phyloP scores from a whole-genome alignment of 345 rosid genomes.

The Viola odorata region DNA sequence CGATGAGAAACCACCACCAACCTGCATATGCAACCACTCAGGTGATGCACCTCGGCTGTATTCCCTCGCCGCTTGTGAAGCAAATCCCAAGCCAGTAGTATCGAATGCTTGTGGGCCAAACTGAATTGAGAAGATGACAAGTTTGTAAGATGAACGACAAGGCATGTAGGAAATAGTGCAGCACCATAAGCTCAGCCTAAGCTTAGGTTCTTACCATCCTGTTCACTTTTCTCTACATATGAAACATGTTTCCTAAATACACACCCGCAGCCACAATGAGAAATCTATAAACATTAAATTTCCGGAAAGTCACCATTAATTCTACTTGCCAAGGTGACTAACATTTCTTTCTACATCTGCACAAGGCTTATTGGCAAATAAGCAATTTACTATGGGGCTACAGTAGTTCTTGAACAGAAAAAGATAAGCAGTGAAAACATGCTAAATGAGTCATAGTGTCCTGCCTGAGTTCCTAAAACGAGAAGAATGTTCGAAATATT shows the following conservation, averaged over 20 bases:
- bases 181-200: too few relatives aligned
- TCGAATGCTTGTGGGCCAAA: conserved; percentile 64
- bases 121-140: conserved; percentile 31
- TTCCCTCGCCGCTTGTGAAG: conserved; percentile 58
- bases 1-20: conserved; percentile 57
- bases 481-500: too few relatives aligned
- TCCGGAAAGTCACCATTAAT: too few relatives aligned
- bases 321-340: too few relatives aligned
- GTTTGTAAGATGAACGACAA: background rate
- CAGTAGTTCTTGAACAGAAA: background rate
- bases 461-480: background rate
- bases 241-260: too few relatives aligned
- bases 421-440: background rate
- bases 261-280: too few relatives aligned
- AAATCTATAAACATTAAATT: too few relatives aligned
- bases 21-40: conserved; percentile 89
- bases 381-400: background rate
- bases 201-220: too few relatives aligned
- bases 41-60: conserved; percentile 61
- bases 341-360: background rate
- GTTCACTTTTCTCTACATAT: too few relatives aligned
- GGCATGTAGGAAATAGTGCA: too few relatives aligned
- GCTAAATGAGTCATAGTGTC: too few relatives aligned
- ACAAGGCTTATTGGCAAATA: background rate
- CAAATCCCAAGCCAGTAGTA: conserved; percentile 47